Evolutionary conservation across 257 asterid genomes (phyloP), one percentile per base, ranked within the genome.

Genomic region (Nicotiana paniculata): DNA sequence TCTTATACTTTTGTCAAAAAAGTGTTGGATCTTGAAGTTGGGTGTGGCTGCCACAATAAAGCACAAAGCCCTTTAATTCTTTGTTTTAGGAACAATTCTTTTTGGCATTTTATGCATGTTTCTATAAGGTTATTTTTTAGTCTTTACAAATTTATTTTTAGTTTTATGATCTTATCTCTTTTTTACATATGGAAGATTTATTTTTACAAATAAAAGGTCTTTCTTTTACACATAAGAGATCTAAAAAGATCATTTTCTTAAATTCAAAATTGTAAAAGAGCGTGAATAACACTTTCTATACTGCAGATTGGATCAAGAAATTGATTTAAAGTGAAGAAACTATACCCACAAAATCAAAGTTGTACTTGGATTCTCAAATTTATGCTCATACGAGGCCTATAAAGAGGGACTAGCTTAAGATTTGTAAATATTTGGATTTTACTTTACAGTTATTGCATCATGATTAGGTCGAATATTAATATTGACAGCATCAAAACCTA

Each of bases 271-370:
- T 21, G 24, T 21, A 21, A 21, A 21, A 21, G 24, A 21, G 24
- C 24, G 0, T 21, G 24, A 21, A 21, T 0, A 21, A 21, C 24
- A 21, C 24, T 21, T 21, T 21, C 24, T 6, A 61, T 24, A 9
- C 12, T 72, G 59, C 59, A 48, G 58, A 7, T 15, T 48, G 79
- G 62, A 48, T 74, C 43, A 74, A 74, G 63, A 74, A 74, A 74
- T 13, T 74, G 62, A 51, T 48, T 74, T 26, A 58, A 74, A 48
- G 16, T 15, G 79, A 15, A 51, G 46, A 51, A 8, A 74, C 4
- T 26, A 46, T 53, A 74, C 63, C 79, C 79, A 74, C 79, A 74
- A 48, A 74, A 74, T 48, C 53, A 74, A 74, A 74, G 79, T 74
- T 74, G 53, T 63, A 74, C 48, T 74, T 74, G 79, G 79, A 74